Evolutionary conservation across 1,284 basidiomycete genomes (phyloP), one percentile per base, ranked within the genome.

Genomic region (Malassezia vespertilionis): DNA sequence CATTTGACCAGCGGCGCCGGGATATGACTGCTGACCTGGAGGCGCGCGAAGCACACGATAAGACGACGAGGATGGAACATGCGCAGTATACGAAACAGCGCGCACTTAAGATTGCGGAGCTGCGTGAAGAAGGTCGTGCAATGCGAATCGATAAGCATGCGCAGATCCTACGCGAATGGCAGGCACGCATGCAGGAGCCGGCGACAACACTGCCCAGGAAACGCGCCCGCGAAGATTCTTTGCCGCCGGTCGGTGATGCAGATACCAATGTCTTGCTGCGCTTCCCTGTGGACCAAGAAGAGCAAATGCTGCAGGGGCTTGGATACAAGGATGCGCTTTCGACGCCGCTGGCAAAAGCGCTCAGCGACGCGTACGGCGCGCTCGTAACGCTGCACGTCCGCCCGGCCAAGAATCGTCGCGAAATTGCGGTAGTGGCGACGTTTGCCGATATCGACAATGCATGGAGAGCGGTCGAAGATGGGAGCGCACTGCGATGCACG

Each of bases 1-100:
- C 78, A 10, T 85, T 81, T 69, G 84, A 89, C 61, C 77, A 74
- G 46, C 87, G 88, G 69, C 77, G 86, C 23, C 85, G 84, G 69
- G 78, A 72, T 17, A 76, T 89, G 63, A 79, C 89, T 10, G 82
- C 86, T 49, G 89, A 90, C 54, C 77, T 93, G 14, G 83, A 87
- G 61, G 81, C 81, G 52, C 76, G 83, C 20, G 89, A 93, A 40
- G 81, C 80, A 34, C 78, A 79, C 52, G 76, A 78, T 76, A 63
- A 46, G 37, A 30, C 26, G 23, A 34, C 18, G 11, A 33, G 38
- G 4, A 21, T 15, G 33, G 20, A 22, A 39, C 45, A 39, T 17
- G 37, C 26, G 27, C 27, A 41, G 32, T 14, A 15, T 5, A 20
- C 15, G 21, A 43, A 31, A 10, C 33, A 40, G 23, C 46, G 33